Base-by-base conservation (phyloP, 331 rosid genomes). In the Saraca asoca region DNA sequence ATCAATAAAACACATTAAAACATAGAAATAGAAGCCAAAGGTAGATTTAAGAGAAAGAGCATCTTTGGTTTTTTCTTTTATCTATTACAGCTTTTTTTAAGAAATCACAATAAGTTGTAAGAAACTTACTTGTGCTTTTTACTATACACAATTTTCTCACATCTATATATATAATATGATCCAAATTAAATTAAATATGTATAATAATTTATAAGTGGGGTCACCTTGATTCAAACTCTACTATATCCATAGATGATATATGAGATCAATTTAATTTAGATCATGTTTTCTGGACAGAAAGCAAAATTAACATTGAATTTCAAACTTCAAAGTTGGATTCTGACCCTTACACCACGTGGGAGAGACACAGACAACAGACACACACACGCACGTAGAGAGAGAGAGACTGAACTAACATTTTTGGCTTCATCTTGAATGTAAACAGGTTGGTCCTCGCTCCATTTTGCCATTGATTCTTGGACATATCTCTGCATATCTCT, bases 341-440 rank as follows among this genome's bases (percentile, higher is more conserved):
- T 51, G 75, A 77, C 57, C 51, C 76, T 76, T 5, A 53, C 59
- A 69, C 68, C 75, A 78, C 56, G 64, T 59, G 80, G 50, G 66
- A 14, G 60, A 24, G 44, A 68, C 51, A 56, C 61, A 76, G 52
- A 49, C 74, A 54, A 24, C 73, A 64, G 38, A 64, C 3, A 15
- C 73, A 48, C 46, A 31, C 63, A 44, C 24, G 35, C 57, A 51
- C 55, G 72, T 66, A 70, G n/a, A 75, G 68, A 68, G 73, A 68
- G 70, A 66, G 79, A 64, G 54, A 70, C 52, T 48, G 42, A 79
- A 59, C 76, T 72, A 48, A 93, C 98, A 76, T 84, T 80, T 88
- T 90, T 93, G 57, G 97, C 69, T 77, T 90, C 97, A 73, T 90
- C 96, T 84, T 93, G 98, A 17, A 90, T 76, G 86, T 77, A 88